Conservation (phyloP, 805 yeast species). For the Candida taoyuanica region DNA sequence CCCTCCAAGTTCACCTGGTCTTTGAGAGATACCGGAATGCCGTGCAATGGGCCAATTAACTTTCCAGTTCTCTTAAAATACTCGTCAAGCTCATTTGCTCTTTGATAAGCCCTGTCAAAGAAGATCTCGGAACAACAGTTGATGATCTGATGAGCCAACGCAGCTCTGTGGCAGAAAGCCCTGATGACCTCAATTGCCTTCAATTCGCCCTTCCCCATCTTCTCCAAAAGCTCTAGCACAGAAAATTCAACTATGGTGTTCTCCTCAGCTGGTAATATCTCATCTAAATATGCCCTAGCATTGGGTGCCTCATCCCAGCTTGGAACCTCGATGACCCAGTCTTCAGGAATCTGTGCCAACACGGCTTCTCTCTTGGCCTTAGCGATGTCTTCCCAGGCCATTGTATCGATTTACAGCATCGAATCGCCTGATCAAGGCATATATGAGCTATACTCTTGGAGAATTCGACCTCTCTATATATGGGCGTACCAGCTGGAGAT, state of each 20-base stretch:
- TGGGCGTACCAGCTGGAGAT: no score
- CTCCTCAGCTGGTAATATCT: constrained; percentile 6
- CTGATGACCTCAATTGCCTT: constrained; percentile 40
- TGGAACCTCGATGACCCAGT: constrained; percentile 8
- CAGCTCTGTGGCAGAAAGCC: constrained; percentile 52
- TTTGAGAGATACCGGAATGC: constrained; percentile 59
- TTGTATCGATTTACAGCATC: background rate
- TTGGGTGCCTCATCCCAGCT: constrained; percentile 3
- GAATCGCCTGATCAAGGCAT: background rate
- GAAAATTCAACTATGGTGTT: constrained; percentile 3
- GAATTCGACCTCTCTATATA: no score
- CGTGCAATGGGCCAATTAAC: constrained; percentile 60
- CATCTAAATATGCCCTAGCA: constrained; percentile 5
- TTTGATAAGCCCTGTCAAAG: constrained; percentile 48
- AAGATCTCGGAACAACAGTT: constrained; percentile 36
- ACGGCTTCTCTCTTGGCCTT: constrained; percentile 14
- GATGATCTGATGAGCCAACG: constrained; percentile 50
- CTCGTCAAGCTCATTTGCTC: constrained; percentile 53
- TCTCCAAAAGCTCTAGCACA: constrained; percentile 2
- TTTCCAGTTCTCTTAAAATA: constrained; percentile 43
- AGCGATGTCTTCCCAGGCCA: constrained; percentile 18
- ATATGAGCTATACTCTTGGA: no score
- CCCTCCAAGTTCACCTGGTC: constrained; percentile 40
- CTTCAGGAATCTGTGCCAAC: constrained; percentile 12
- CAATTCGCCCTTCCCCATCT: constrained; percentile 21